A percentile compares a stretch with the other conserved stretches of the same genome.
These are phyloP conservation scores for Naganishia friedmannii DNA, from an alignment of 768 basidiomycete species.

Conservation along the genomic window DNA sequence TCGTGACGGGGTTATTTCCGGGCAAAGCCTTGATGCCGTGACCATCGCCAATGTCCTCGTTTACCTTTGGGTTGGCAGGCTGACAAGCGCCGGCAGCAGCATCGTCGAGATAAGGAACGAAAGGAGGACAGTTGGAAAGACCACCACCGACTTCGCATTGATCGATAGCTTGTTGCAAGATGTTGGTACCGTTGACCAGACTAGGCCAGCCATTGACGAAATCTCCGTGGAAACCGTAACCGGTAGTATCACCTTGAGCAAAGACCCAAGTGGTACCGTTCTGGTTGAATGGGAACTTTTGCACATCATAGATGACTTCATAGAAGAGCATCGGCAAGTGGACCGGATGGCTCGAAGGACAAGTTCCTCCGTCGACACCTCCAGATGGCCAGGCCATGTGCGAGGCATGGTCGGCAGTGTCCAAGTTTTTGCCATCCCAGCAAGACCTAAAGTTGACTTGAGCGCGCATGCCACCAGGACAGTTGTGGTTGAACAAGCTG, in stretches of 20 bases:
- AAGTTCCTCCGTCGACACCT: constrained; percentile 48
- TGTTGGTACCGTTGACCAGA: constrained; percentile 45
- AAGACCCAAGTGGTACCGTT: constrained; percentile 44
- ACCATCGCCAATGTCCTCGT: constrained; percentile 48
- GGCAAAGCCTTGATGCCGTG: constrained; percentile 41
- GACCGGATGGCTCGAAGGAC: constrained; percentile 49
- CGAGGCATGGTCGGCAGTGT: constrained; percentile 49
- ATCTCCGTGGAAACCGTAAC: constrained; percentile 50
- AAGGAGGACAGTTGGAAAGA: constrained; percentile 43
- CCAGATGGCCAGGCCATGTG: constrained; percentile 53
- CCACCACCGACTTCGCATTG: constrained; percentile 43
- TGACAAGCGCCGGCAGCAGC: constrained; percentile 40
- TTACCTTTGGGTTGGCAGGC: constrained; percentile 45
- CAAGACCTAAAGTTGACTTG: constrained; percentile 53
- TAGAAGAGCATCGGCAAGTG: constrained; percentile 45
- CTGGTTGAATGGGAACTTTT: constrained; percentile 50
- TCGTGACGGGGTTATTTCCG: constrained; percentile 51
- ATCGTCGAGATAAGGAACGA: constrained; percentile 48
- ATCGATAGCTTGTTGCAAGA: constrained; percentile 50
- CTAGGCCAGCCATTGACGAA: constrained; percentile 52
- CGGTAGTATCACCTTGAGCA: constrained; percentile 51
- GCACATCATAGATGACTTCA: constrained; percentile 51
- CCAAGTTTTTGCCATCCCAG: constrained; percentile 53
- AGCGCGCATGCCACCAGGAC: constrained; percentile 51
- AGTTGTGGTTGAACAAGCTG: constrained; percentile 52